phyloP scores from a whole-genome alignment of 2,329 filamentous ascomycete species.

The Colletotrichum lindemuthianum region DNA sequence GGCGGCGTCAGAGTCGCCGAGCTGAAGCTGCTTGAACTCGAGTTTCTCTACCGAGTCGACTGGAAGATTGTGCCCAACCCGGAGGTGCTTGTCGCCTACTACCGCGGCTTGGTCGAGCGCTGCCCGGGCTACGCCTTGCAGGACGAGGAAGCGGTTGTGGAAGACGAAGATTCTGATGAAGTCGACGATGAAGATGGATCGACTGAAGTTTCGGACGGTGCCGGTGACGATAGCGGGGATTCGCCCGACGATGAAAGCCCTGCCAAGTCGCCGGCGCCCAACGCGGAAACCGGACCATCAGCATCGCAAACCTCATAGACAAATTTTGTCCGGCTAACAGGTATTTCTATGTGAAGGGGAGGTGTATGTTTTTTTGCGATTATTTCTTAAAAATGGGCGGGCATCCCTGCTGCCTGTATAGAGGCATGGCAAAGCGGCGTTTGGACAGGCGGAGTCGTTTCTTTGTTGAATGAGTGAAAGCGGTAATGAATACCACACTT shows the following conservation, averaged over 20 bases:
- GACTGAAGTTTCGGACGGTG: slow-evolving; percentile 41
- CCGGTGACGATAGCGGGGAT: slow-evolving; percentile 37
- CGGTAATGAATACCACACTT: slow-evolving; percentile 34
- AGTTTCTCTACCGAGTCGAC: slow-evolving; percentile 91
- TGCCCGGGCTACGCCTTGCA: slow-evolving; percentile 66
- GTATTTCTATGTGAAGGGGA: background rate
- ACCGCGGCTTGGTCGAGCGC: slow-evolving; percentile 82
- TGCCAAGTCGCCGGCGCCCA: slow-evolving; percentile 19
- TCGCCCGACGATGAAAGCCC: slow-evolving; percentile 35
- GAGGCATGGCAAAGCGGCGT: slow-evolving; percentile 35
- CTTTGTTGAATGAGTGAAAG: slow-evolving; percentile 29
- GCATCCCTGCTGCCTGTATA: slow-evolving; percentile 28
- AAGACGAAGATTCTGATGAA: slow-evolving; percentile 45
- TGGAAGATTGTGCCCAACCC: slow-evolving; percentile 98
- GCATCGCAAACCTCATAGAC: slow-evolving; percentile 4
- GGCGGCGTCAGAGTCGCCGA: slow-evolving; percentile 92
- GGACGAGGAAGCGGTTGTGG: slow-evolving; percentile 44
- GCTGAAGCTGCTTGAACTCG: slow-evolving; percentile 88
- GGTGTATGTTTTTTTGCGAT: slow-evolving; percentile 6
- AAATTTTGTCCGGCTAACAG: background rate
- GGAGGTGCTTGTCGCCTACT: slow-evolving; percentile 93
- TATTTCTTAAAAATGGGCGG: slow-evolving; percentile 28
- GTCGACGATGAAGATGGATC: slow-evolving; percentile 48
- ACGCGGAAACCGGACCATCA: background rate
- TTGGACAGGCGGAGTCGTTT: slow-evolving; percentile 23